phyloP scores from a whole-genome alignment of 1,284 basidiomycete genomes.

The Pascua sp. region DNA sequence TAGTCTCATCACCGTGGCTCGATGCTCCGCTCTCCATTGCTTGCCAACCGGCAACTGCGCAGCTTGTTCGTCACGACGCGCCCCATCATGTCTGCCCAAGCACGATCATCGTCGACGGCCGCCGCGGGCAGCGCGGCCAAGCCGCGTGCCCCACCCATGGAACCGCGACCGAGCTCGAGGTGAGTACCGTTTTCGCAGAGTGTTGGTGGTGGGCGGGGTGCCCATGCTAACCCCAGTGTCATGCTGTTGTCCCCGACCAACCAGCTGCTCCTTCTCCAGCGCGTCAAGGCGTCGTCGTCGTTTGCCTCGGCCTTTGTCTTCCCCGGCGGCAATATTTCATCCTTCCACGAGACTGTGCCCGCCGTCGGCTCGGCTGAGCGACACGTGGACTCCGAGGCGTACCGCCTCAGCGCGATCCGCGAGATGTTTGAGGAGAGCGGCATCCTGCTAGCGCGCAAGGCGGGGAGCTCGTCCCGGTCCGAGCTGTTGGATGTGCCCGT shows the following conservation, averaged over 20 bases:
- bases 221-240: slow-evolving; percentile 5
- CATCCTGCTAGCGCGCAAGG: slow-evolving; percentile 13
- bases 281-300: slow-evolving; percentile 49
- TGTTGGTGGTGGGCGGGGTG: too few species aligned
- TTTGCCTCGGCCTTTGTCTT: slow-evolving; percentile 55
- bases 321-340: slow-evolving; percentile 46
- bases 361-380: not conserved
- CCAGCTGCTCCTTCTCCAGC: slow-evolving; percentile 41
- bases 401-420: slow-evolving; percentile 15
- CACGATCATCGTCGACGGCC: too few species aligned
- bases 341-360: slow-evolving; percentile 36
- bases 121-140: too few species aligned
- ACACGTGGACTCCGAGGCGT: slow-evolving; percentile 11
- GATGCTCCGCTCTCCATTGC: too few species aligned
- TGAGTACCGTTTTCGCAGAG: too few species aligned
- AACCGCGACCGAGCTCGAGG: too few species aligned
- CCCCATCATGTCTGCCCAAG: too few species aligned
- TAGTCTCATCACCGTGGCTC: too few species aligned
- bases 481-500: slow-evolving; percentile 6
- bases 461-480: not conserved
- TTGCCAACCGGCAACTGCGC: too few species aligned
- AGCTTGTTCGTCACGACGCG: too few species aligned
- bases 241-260: slow-evolving; percentile 39
- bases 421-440: slow-evolving; percentile 22
- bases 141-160: too few species aligned